Percentiles rank a stretch among this genome's conserved stretches.
Evolutionary conservation across 805 yeast species (phyloP).

Genomic region (Sugiyamaella floridensis): DNA sequence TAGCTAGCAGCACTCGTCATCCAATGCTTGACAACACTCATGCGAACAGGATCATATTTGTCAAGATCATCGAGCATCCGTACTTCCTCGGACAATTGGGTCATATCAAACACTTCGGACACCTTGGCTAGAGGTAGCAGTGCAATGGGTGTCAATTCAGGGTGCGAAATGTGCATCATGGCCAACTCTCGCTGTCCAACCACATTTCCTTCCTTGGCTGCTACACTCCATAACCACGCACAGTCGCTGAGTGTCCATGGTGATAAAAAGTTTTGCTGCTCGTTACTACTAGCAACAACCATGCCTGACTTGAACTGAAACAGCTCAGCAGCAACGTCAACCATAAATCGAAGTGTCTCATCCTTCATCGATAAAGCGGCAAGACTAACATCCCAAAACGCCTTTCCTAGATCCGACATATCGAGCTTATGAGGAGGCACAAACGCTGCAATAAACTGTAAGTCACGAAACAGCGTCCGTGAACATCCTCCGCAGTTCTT

Average conservation of each 20-base stretch:
- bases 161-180: conserved; percentile 26
- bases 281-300: conserved; percentile 6
- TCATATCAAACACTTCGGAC: conserved; percentile 17
- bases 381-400: conserved; percentile 33
- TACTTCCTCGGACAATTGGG: conserved; percentile 16
- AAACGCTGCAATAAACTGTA: conserved; percentile 30
- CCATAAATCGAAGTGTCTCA: conserved; percentile 19
- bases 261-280: conserved; percentile 14
- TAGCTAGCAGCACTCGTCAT: conserved; percentile 22
- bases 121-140: conserved; percentile 22
- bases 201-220: conserved; percentile 25
- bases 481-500: conserved; percentile 24
- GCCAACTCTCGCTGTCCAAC: conserved; percentile 25
- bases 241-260: conserved; percentile 21
- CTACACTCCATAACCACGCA: conserved; percentile 25
- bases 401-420: conserved; percentile 26
- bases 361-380: conserved; percentile 29
- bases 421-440: conserved; percentile 27
- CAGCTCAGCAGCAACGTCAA: conserved; percentile 20
- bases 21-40: conserved; percentile 27
- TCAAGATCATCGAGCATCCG: conserved; percentile 19
- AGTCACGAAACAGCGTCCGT: conserved; percentile 29
- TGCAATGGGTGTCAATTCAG: conserved; percentile 21
- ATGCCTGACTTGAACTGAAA: conserved; percentile 21
- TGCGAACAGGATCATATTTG: conserved; percentile 25